Evolutionary conservation across 805 yeast genomes (phyloP).

Genomic region (Ogataea nonfermentans): DNA sequence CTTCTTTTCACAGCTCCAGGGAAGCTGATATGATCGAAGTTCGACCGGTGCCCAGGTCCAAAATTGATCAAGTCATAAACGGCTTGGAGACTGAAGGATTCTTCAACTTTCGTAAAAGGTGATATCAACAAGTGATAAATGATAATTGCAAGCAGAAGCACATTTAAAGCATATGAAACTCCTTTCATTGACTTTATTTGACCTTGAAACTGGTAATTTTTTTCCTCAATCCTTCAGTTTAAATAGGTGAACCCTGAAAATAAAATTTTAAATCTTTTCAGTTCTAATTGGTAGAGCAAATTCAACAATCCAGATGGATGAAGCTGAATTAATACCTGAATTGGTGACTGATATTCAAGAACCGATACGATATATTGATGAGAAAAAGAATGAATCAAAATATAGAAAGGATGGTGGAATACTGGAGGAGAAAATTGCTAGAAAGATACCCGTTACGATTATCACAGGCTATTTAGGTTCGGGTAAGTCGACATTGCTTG

Average conservation of each 20-base stretch:
- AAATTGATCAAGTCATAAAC: slow-evolving; percentile 72
- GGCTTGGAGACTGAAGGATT: slow-evolving; percentile 89
- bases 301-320: slow-evolving; percentile 1
- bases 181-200: slow-evolving; percentile 16
- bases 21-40: slow-evolving; percentile 72
- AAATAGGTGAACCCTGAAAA: no score
- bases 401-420: slow-evolving; percentile 20
- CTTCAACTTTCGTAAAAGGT: slow-evolving; percentile 92
- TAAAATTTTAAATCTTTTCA: no score
- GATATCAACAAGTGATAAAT: slow-evolving; percentile 52
- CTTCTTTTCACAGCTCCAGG: slow-evolving; percentile 92
- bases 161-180: slow-evolving; percentile 16
- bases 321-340: slow-evolving; percentile 29
- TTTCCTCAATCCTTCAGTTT: no score
- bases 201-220: slow-evolving; percentile 28
- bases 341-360: slow-evolving; percentile 26
- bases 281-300: no score
- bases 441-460: slow-evolving; percentile 83
- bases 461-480: slow-evolving; percentile 94
- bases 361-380: slow-evolving; percentile 26
- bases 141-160: slow-evolving; percentile 44
- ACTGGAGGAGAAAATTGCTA: slow-evolving; percentile 21
- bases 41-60: slow-evolving; percentile 47
- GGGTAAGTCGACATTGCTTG: slow-evolving; percentile 86
- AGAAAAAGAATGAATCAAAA: neutral